Conservation (phyloP, 176 grass and related monocot species). For the Hordeum vulgare region DNA sequence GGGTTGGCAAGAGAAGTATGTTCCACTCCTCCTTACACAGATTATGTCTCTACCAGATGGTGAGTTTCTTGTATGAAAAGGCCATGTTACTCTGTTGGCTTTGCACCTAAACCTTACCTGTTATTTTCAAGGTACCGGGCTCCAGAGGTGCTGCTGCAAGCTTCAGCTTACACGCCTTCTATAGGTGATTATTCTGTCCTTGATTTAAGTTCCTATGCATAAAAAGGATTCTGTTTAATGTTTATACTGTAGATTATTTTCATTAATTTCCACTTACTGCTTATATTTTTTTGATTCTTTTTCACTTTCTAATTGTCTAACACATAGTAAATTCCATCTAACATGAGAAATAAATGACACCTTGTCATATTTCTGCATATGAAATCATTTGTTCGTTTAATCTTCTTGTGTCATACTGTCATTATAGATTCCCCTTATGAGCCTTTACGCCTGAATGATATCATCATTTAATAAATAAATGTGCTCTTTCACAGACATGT, state of each 20-base stretch:
- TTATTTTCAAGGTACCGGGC: slow-evolving; percentile 68
- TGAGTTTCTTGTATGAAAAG: slow-evolving; percentile 25
- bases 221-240: not conserved
- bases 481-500: slow-evolving; percentile 55
- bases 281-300: not conserved
- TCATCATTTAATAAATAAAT: not conserved
- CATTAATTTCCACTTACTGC: not conserved
- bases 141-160: slow-evolving; percentile 74
- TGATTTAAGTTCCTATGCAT: not conserved
- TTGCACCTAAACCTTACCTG: not conserved
- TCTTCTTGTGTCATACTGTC: not conserved
- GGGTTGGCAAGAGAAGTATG: slow-evolving; percentile 92
- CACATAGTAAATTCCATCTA: not conserved
- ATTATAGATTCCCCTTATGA: not conserved
- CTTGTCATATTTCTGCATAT: not conserved
- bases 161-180: slow-evolving; percentile 66
- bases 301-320: not conserved
- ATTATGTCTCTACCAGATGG: slow-evolving; percentile 99
- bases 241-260: not conserved
- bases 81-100: not conserved
- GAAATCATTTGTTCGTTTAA: not conserved
- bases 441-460: not conserved
- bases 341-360: not conserved
- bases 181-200: slow-evolving; percentile 48
- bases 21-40: slow-evolving; percentile 83